Conservation (phyloP, 805 yeast genomes). For the Brettanomyces custersianus region DNA sequence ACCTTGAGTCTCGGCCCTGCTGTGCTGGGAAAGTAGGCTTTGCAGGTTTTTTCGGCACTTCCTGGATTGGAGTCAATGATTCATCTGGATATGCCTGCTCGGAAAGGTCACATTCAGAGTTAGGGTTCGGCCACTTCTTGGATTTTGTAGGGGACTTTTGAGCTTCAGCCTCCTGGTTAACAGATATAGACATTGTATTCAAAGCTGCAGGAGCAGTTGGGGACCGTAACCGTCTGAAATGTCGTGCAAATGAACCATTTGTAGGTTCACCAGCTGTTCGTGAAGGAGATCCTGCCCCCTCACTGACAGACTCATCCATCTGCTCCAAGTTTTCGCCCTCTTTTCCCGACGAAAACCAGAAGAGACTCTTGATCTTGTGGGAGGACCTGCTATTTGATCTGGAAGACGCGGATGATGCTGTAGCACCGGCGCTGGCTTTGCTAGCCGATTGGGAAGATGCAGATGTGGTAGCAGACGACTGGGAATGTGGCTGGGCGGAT, state of each 20-base stretch:
- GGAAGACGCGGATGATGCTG: neutral
- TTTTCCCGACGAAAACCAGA: slow-evolving; percentile 1
- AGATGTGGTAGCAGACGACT: too few species aligned
- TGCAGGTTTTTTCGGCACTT: neutral
- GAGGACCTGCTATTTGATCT: neutral
- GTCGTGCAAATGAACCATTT: neutral
- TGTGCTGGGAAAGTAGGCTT: neutral
- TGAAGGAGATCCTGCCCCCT: neutral
- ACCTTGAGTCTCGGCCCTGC: neutral
- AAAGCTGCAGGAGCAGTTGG: neutral
- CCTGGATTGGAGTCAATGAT: neutral
- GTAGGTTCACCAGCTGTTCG: neutral
- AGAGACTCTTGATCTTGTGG: slow-evolving; percentile 4
- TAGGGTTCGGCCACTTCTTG: neutral
- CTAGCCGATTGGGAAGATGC: too few species aligned
- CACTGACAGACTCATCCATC: neutral
- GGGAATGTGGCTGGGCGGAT: neutral
- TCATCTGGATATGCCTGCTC: slow-evolving; percentile 1
- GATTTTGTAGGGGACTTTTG: neutral
- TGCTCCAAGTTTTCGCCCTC: neutral
- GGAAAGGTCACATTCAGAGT: slow-evolving; percentile 1
- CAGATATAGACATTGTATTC: neutral
- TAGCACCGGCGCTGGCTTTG: neutral
- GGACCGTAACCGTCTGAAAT: slow-evolving; percentile 1
- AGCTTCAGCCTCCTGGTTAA: neutral